These are phyloP conservation scores for Cetradonia linearis DNA, from an alignment of 495 filamentous ascomycete genomes.

Conservation along the genomic window DNA sequence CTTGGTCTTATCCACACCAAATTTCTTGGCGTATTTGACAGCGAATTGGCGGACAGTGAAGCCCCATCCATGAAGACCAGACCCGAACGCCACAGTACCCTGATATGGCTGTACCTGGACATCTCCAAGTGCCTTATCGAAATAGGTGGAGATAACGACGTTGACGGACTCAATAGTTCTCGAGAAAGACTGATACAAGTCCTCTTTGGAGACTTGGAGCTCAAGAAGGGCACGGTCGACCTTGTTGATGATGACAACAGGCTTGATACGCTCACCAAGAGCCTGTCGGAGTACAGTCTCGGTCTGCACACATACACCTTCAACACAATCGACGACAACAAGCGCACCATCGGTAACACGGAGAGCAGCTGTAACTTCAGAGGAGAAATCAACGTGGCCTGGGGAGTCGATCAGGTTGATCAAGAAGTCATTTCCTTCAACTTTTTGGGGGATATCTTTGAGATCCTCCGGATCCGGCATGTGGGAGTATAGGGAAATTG, in stretches of 20 bases:
- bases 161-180: constrained; percentile 99
- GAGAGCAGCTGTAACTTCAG: constrained; percentile 97
- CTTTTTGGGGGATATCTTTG: constrained; percentile 87
- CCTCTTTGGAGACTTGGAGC: constrained; percentile 95
- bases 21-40: constrained; percentile 95
- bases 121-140: constrained; percentile 93
- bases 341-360: constrained; percentile 99
- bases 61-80: constrained; percentile 99
- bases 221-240: constrained; percentile 98
- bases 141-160: constrained; percentile 98
- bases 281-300: constrained; percentile 99
- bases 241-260: constrained; percentile 99
- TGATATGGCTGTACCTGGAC: constrained; percentile 94
- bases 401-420: constrained; percentile 99
- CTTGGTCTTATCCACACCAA: constrained; percentile 98
- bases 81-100: constrained; percentile 97
- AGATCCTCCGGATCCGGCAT: constrained; percentile 74
- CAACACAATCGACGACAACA: constrained; percentile 98
- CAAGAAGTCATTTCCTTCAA: constrained; percentile 89
- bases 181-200: constrained; percentile 98
- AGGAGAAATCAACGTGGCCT: constrained; percentile 99
- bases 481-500: constrained; percentile 93
- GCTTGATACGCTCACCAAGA: constrained; percentile 99
- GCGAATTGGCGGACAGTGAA: constrained; percentile 99
- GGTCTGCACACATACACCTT: constrained; percentile 99